Conservation (phyloP, 257 asterid species). For the Solanum stenotomum region DNA sequence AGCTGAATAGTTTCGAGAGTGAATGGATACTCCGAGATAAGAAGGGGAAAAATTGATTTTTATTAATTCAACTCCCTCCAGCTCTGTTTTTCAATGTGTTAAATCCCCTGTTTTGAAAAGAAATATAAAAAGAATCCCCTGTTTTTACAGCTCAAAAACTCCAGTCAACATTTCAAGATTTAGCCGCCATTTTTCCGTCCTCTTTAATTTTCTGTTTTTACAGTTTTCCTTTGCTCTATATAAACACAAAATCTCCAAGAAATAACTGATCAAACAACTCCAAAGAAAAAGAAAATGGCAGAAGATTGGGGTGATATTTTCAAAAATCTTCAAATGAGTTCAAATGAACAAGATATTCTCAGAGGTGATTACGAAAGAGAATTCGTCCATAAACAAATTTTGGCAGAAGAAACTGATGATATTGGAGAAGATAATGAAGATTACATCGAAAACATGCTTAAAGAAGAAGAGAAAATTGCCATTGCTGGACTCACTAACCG, state of each 20-base stretch:
- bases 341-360: not conserved
- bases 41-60: accelerated
- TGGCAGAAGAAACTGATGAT: not conserved
- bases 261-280: not conserved
- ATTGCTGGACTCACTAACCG: not conserved
- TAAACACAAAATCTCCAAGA: not conserved
- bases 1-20: accelerated
- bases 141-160: not conserved
- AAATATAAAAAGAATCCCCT: not conserved
- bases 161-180: not conserved
- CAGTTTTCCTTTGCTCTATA: not conserved
- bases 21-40: too few relatives aligned
- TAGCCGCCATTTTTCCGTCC: not conserved
- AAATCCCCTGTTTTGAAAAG: not conserved
- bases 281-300: not conserved
- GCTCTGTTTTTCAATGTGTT: not conserved
- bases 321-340: not conserved
- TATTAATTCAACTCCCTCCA: not conserved
- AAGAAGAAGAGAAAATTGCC: not conserved
- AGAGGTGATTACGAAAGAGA: not conserved
- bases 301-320: not conserved
- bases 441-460: not conserved
- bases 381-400: not conserved
- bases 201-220: not conserved
- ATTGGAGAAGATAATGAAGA: not conserved